Conservation (phyloP, 164 flowering plant genomes). For the Cinnamomum chago region DNA sequence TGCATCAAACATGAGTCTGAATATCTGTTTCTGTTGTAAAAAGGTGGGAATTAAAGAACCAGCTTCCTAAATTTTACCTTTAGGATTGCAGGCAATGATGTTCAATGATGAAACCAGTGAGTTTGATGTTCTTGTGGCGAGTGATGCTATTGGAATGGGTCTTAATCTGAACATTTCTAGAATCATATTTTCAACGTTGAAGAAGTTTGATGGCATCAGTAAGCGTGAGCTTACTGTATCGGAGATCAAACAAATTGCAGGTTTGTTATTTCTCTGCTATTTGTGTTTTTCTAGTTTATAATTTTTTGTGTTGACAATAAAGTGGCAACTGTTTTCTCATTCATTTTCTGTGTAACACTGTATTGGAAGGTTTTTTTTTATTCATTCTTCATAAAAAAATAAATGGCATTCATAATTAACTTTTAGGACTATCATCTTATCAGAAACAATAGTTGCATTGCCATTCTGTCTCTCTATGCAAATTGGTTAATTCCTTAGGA, state of each 20-base stretch:
- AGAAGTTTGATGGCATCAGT: conserved; percentile 76
- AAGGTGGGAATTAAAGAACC: not conserved
- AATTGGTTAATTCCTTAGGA: too few species aligned
- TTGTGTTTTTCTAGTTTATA: not conserved
- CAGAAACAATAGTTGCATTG: too few species aligned
- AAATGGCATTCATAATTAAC: too few species aligned
- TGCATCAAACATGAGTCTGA: too few species aligned
- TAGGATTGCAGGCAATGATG: conserved; percentile 88
- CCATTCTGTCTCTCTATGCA: too few species aligned
- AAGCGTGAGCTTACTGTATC: conserved; percentile 67
- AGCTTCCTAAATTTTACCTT: conserved; percentile 28
- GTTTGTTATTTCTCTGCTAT: conserved; percentile 23
- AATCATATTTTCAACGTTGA: conserved; percentile 76
- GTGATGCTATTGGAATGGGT: conserved; percentile 99
- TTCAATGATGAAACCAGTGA: conserved; percentile 88
- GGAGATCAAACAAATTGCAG: conserved; percentile 97
- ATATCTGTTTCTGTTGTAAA: not conserved
- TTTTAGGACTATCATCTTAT: too few species aligned
- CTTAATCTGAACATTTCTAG: conserved; percentile 92
- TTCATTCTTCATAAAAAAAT: too few species aligned
- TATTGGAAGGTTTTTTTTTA: not conserved
- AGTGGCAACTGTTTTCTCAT: not conserved
- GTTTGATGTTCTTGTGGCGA: conserved; percentile 94
- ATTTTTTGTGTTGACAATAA: not conserved
- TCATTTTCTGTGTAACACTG: not conserved